Conservation (phyloP, 345 rosid species). For the Salix caprea region DNA sequence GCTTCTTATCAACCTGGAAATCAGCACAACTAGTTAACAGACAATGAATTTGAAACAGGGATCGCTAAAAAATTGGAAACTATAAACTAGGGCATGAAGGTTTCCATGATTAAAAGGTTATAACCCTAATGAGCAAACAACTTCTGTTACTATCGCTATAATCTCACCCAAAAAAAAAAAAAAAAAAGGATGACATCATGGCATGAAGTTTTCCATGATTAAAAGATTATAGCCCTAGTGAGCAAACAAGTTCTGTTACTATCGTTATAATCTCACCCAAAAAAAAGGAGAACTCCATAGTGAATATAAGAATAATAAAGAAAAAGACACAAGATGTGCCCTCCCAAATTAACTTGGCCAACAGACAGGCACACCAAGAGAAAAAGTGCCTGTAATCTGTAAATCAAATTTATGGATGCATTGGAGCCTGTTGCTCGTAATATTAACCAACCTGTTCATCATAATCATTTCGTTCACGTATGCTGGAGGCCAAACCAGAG, state of each 20-base stretch:
- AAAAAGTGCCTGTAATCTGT: background rate
- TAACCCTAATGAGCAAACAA: conserved; percentile 3
- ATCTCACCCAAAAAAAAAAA: conserved; percentile 3
- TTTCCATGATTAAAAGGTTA: conserved; percentile 1
- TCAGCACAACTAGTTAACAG: conserved; percentile 13
- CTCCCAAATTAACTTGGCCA: background rate
- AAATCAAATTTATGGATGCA: background rate
- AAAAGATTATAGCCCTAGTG: conserved; percentile 6
- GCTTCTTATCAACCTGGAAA: conserved; percentile 78
- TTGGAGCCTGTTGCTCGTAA: background rate
- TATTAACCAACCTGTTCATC: conserved; percentile 70
- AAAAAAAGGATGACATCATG: background rate
- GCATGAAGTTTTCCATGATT: background rate
- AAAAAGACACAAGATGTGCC: background rate
- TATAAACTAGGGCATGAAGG: background rate
- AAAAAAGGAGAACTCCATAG: background rate
- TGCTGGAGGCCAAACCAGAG: conserved; percentile 77
- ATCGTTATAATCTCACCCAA: background rate
- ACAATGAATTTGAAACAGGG: background rate
- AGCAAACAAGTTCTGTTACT: background rate
- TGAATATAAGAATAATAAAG: background rate
- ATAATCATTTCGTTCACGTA: conserved; percentile 87
- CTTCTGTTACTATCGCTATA: background rate
- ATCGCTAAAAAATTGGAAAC: background rate
- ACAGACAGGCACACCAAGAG: background rate